Conservation (phyloP, 108 stramenopile species). For the Thalassiosira profunda region DNA sequence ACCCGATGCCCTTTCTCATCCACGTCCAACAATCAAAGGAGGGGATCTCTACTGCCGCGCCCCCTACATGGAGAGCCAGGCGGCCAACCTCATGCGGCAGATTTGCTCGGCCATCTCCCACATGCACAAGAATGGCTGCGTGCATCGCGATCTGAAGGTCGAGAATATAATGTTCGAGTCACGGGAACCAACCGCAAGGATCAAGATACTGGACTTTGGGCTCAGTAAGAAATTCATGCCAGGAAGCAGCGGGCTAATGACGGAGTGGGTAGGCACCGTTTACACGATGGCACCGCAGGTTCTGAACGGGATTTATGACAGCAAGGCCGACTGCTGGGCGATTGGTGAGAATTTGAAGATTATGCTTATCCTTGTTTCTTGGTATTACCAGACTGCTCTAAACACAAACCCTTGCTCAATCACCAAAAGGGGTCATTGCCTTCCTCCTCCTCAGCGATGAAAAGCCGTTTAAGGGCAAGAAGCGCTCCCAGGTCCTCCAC, state of each 20-base stretch:
- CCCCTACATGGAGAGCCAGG: conserved; percentile 86
- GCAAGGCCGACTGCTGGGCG: conserved; percentile 62
- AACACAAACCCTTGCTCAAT: conserved; percentile 1
- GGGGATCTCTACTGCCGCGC: conserved; percentile 87
- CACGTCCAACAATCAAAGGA: conserved; percentile 59
- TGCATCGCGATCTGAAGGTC: conserved; percentile 85
- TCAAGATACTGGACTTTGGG: conserved; percentile 96
- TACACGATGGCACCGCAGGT: conserved; percentile 89
- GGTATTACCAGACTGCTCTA: no score
- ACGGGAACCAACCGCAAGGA: conserved; percentile 36
- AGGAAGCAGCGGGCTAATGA: conserved; percentile 36
- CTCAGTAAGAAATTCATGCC: conserved; percentile 71
- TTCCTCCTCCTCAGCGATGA: conserved; percentile 63
- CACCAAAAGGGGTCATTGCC: conserved; percentile 62
- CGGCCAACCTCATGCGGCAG: conserved; percentile 57
- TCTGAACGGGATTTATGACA: conserved; percentile 71
- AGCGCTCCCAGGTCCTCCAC: conserved; percentile 44
- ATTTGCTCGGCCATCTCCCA: conserved; percentile 75
- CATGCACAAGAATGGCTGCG: conserved; percentile 76
- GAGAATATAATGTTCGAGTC: conserved; percentile 89
- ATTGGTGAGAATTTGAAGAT: neutral
- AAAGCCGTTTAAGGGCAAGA: conserved; percentile 66
- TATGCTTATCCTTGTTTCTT: no score
- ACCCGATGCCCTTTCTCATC: no score
- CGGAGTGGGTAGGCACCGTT: conserved; percentile 80